Evolutionary conservation across 768 basidiomycete species (phyloP), one percentile per base, ranked within the genome.

Genomic region (Lactifluus piperatus): DNA sequence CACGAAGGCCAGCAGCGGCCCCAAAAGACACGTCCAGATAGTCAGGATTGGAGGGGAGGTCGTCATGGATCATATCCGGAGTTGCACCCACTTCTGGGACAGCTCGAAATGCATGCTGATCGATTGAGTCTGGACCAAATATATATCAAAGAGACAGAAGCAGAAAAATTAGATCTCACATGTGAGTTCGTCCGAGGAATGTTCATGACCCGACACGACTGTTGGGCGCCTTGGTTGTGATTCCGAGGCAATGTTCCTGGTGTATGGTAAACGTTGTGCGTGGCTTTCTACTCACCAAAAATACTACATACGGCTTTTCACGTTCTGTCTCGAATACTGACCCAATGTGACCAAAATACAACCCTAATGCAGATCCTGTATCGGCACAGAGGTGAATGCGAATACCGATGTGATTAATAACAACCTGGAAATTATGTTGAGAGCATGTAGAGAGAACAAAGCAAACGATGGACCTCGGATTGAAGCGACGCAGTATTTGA

Each of bases 11-110:
- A 5, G 84, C 87, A 18, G 89, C 84, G 24, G 88, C 74, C 41
- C 87, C 85, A 63, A 91, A 90, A 3, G 89, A 86, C 53, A 81
- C 82, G 63, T 93, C 91, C 47, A 98, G 76, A 67, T 94, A 98
- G 67, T 94, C 90, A 48, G 78, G 73, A 69, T 98, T 95, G 22
- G 79, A 87, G 0, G 95, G 95, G 9, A 98, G 75, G 69, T 98
- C 94, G 66, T 98, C 95, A 32, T 77, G 75, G 57, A 98, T 86
- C 83, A 97, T 84, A 71, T 97, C 95, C 14, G 90, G 85, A 9
- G 84, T 80, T 10, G 83, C 79, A 22, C 88, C 86, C 43, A 95
- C 76, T 63, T 91, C 86, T 2, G 91, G 91, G 7, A 84, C 68
- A 44, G 74, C 76, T 51, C 76, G 80, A 74, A 95, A 97, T 1